These are phyloP conservation scores for Nicotiana tabacum DNA, from an alignment of 257 asterid species.

Conservation along the genomic window DNA sequence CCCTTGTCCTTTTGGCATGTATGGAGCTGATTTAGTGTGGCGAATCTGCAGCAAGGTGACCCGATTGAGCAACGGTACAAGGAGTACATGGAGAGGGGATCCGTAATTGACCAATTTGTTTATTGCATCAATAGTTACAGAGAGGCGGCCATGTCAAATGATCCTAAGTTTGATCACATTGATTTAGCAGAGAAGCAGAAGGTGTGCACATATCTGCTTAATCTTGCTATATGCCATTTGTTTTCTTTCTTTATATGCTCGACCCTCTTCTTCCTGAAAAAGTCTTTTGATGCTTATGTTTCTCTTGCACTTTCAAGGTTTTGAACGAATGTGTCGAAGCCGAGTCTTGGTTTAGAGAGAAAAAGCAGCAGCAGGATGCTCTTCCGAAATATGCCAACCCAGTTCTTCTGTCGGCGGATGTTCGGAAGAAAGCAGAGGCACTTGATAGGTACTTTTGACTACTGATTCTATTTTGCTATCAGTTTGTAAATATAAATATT, in stretches of 20 bases:
- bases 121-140: constrained; percentile 74
- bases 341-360: constrained; percentile 89
- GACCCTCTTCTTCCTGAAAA: background rate
- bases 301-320: constrained; percentile 40
- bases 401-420: constrained; percentile 62
- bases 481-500: background rate
- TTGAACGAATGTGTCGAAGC: constrained; percentile 77
- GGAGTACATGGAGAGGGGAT: constrained; percentile 72
- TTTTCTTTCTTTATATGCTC: background rate
- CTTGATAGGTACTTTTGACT: constrained; percentile 51
- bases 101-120: constrained; percentile 56
- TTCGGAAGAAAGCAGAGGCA: constrained; percentile 76
- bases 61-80: constrained; percentile 84
- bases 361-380: constrained; percentile 66
- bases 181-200: constrained; percentile 71
- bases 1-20: background rate
- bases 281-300: background rate
- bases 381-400: constrained; percentile 81
- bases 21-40: background rate
- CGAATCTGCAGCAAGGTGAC: constrained; percentile 71
- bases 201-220: constrained; percentile 27
- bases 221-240: background rate
- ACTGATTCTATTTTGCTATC: background rate
- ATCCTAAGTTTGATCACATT: constrained; percentile 82
- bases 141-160: constrained; percentile 68